Conservation (phyloP, 805 yeast genomes). For the Vanderwaltozyma yarrowii region DNA sequence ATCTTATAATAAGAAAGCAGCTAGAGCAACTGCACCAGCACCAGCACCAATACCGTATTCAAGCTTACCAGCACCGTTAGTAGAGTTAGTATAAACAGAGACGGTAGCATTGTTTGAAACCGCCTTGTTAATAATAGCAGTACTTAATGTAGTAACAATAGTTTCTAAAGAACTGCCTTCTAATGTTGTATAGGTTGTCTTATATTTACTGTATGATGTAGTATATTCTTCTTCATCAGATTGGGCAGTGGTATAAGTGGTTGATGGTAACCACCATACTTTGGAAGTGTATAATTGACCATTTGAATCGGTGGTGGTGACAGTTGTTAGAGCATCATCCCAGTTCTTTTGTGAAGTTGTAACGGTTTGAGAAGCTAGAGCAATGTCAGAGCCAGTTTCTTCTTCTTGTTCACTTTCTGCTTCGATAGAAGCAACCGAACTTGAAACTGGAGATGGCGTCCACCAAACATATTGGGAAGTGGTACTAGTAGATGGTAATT, state of each 20-base stretch:
- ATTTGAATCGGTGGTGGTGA: conserved; percentile 11
- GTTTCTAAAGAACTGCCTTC: conserved; percentile 1
- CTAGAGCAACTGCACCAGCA: conserved; percentile 10
- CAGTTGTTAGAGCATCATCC: conserved; percentile 3
- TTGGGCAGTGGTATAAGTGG: conserved; percentile 3
- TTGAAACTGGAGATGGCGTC: background rate
- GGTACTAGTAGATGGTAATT: background rate
- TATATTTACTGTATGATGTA: conserved; percentile 1
- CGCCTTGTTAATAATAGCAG: background rate
- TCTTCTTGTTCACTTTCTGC: too few species aligned
- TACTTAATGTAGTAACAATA: conserved; percentile 1
- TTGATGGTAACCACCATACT: conserved; percentile 26
- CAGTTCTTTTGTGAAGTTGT: conserved; percentile 3
- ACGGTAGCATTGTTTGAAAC: background rate
- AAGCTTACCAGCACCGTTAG: conserved; percentile 10
- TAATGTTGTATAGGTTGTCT: conserved; percentile 1
- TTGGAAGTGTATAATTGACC: conserved; percentile 20
- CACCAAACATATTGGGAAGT: background rate
- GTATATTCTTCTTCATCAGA: background rate
- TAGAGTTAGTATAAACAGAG: conserved; percentile 7
- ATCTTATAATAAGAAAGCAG: conserved; percentile 8
- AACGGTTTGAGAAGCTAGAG: background rate
- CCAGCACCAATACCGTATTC: conserved; percentile 10
- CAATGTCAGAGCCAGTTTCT: background rate
- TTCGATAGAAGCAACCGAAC: background rate